Base-by-base conservation (phyloP, 225 moss, liverwort and hornwort species). In the Polytrichum formosum region DNA sequence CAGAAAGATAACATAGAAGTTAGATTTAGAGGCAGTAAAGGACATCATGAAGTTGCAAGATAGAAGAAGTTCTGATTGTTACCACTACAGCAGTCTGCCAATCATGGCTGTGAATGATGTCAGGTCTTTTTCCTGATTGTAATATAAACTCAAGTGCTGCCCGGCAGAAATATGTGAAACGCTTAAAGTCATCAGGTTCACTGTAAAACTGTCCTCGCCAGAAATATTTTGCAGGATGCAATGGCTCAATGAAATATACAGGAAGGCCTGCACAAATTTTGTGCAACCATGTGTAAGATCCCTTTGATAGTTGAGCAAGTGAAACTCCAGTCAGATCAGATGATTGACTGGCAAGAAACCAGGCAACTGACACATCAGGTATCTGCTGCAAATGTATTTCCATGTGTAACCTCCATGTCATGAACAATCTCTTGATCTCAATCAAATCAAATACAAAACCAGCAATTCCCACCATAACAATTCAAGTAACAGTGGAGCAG, bases 1-100 rank as follows among this genome's bases (percentile, higher is more conserved):
- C 46, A 46, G 37, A 46, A 13, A 46, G 10, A 46, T 16, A 13
- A 46, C 16, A 10, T 46, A 46, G 46, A 46, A 46, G 1, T 46
- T 46, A 46, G 46, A 13, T 13, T 13, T 4, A 46, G 46, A 46
- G 46, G 2, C 46, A 46, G 4, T 46, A 13, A 53, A 35, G 68
- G 26, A 26, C 35, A 35, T 30, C 18, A 26, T 29, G 6, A 26
- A 64, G 18, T 64, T 62, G 22, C 7, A 58, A 21, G 7, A 35
- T 58, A 58, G 0, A 19, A 22, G 22, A 58, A 58, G 58, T 22
- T 58, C 20, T 64, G 5, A 53, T 68, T 37, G 31, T 73, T 90
- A 94, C 94, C 88, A 97, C 94, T 65, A 74, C 88, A 79, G 94
- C 92, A 66, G 94, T 92, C 80, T 97, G 97, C 97, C 94, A 97